Base-by-base conservation (phyloP, 441 rosid genomes). In the Rhodomyrtus psidioides region DNA sequence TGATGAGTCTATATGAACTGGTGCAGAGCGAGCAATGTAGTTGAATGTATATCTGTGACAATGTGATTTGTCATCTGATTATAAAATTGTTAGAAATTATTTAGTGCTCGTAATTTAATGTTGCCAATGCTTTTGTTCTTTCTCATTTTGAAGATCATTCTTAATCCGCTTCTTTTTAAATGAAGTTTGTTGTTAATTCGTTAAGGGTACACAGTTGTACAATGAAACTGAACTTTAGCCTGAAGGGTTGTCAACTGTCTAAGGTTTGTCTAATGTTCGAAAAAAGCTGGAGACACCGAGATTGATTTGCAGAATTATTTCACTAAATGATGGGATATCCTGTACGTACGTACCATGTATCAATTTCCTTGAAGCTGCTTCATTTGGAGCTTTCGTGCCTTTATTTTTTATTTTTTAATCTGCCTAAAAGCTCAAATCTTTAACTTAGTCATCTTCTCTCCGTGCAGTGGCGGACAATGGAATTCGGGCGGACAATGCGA, bases 381-480 rank as follows among this genome's bases (percentile, higher is more conserved):
- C 49, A 21, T 34, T 70, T 39, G 49, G 79, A 12, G n/a, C 79
- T 6, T 39, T 10, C 0, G 7, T 70, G 15, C 16, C 23, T 4
- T 21, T 39, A 23, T 55, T 55, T 3, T 21, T 65, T 65, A 70
- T 34, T 49, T 70, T 70, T 34, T 34, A 34, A 39, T 70, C n/a
- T 0, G 49, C 16, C 24, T 39, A 81, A 16, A 59, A 83, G 55
- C 39, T 49, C 74, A 2, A 55, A 55, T 62, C 27, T 49, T 39
- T 4, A 79, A 7, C n/a, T 34, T 17, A 39, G 27, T 12, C 46
- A 46, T 27, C 84, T 39, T 70, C 42, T 84, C 8, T 55, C 53
- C 57, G 6, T 88, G 83, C 91, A 97, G 99, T 1, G 99, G 99
- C 0, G 99, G 99, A 65, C 99, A 97, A 76, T 97, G 99, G 99